A percentile compares a stretch with the other conserved stretches of the same genome.
Conservation (phyloP, 495 filamentous ascomycete genomes). For the Neurospora tetraspora region DNA sequence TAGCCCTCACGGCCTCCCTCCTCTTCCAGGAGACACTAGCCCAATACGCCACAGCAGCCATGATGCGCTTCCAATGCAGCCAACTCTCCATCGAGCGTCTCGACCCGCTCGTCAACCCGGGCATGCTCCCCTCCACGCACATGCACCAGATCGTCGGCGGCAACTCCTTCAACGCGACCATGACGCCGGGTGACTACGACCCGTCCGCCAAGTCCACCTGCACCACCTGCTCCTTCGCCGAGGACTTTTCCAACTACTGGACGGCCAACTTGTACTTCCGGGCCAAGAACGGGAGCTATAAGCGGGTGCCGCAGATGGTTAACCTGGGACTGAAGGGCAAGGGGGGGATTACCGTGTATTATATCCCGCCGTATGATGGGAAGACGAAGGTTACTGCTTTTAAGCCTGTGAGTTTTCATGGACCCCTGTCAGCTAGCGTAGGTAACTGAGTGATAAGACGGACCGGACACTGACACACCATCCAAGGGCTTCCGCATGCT, state of each 20-base stretch:
- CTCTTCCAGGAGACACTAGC: conserved; percentile 15
- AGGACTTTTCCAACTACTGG: conserved; percentile 40
- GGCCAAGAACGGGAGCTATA: conserved; percentile 36
- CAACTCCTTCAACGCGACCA: conserved; percentile 33
- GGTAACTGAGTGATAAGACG: no score
- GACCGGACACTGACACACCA: no score
- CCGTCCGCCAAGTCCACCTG: conserved; percentile 26
- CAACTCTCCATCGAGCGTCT: conserved; percentile 34
- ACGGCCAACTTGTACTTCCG: conserved; percentile 35
- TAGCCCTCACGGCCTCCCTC: conserved; percentile 20
- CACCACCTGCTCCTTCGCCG: conserved; percentile 30
- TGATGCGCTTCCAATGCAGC: conserved; percentile 39
- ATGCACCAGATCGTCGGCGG: conserved; percentile 35
- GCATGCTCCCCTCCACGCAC: conserved; percentile 26
- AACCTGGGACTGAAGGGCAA: conserved; percentile 32
- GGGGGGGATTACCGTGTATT: conserved; percentile 39
- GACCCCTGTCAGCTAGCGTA: no score
- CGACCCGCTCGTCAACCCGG: conserved; percentile 35
- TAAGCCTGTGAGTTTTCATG: conserved; percentile 17
- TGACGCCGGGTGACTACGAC: conserved; percentile 26
- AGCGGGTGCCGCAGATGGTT: conserved; percentile 37
- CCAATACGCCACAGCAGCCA: conserved; percentile 23
- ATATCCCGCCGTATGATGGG: conserved; percentile 38
- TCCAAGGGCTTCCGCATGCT: conserved; percentile 39
- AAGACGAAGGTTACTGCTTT: conserved; percentile 38